phyloP scores from a whole-genome alignment of 2,329 filamentous ascomycete species.

The Fusarium sp. region DNA sequence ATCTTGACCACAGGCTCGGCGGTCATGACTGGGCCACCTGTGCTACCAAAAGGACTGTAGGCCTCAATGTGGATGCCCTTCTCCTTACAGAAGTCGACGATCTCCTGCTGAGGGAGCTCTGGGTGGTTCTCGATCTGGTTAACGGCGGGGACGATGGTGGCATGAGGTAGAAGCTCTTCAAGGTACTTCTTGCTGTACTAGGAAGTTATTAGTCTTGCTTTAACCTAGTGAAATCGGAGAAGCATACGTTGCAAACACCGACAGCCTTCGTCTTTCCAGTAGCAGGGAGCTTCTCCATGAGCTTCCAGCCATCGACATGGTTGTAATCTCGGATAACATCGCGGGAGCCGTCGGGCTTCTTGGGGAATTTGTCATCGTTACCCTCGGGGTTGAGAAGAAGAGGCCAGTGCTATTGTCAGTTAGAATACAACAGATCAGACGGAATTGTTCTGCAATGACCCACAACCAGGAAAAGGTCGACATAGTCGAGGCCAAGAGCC shows the following conservation, averaged over 20 bases:
- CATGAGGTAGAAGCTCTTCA: slow-evolving; percentile 62
- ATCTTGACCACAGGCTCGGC: slow-evolving; percentile 71
- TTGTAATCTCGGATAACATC: slow-evolving; percentile 77
- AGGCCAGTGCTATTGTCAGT: slow-evolving; percentile 74
- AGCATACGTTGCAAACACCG: slow-evolving; percentile 64
- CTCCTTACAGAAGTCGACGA: slow-evolving; percentile 73
- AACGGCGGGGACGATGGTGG: slow-evolving; percentile 69
- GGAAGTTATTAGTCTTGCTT: slow-evolving; percentile 6
- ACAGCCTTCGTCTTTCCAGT: slow-evolving; percentile 67
- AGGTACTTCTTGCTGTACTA: slow-evolving; percentile 68
- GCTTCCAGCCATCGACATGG: slow-evolving; percentile 81
- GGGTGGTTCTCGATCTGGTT: slow-evolving; percentile 83
- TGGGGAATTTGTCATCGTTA: slow-evolving; percentile 81
- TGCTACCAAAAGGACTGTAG: slow-evolving; percentile 74
- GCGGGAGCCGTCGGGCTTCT: slow-evolving; percentile 75
- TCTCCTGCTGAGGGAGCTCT: slow-evolving; percentile 75
- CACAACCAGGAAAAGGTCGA: slow-evolving; percentile 80
- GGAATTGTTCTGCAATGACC: slow-evolving; percentile 31
- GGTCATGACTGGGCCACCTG: slow-evolving; percentile 71
- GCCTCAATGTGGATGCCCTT: slow-evolving; percentile 79
- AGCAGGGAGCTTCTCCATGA: slow-evolving; percentile 73
- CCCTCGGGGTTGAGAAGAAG: slow-evolving; percentile 82
- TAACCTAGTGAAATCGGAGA: background rate
- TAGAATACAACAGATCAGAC: background rate
- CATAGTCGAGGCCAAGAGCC: slow-evolving; percentile 79